phyloP scores from a whole-genome alignment of 768 basidiomycete species.

The Collybia sp. region DNA sequence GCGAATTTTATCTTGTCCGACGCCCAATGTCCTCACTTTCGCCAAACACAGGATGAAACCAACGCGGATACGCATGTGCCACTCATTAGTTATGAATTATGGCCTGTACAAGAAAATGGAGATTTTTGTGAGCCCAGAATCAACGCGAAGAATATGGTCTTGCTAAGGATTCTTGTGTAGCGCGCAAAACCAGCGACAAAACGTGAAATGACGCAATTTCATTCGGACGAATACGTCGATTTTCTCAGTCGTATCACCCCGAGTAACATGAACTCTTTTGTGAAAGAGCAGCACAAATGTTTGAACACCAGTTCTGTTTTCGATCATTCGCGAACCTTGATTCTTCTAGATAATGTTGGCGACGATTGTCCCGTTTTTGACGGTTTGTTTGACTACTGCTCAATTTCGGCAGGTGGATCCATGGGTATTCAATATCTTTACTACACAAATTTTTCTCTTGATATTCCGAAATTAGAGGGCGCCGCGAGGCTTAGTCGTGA shows the following conservation, averaged over 20 bases:
- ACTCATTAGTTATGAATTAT: conserved; percentile 99
- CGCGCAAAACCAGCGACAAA: conserved; percentile 99
- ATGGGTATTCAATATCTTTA: conserved; percentile 75
- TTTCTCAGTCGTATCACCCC: conserved; percentile 93
- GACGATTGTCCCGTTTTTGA: conserved; percentile 99
- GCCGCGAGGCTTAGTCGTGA: conserved; percentile 92
- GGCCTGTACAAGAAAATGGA: conserved; percentile 99
- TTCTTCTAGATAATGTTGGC: conserved; percentile 81
- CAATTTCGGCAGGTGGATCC: conserved; percentile 98
- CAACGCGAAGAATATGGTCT: background rate
- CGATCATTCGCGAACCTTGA: background rate
- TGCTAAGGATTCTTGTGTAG: conserved; percentile 32
- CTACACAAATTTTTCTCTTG: conserved; percentile 1
- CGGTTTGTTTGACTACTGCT: conserved; percentile 97
- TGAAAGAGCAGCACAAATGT: conserved; percentile 98
- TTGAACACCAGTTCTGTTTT: conserved; percentile 14
- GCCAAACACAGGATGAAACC: conserved; percentile 82
- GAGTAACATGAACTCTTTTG: conserved; percentile 89
- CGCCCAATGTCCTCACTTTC: conserved; percentile 11
- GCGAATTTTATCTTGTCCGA: conserved; percentile 5
- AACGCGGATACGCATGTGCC: conserved; percentile 98
- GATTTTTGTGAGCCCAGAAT: conserved; percentile 76
- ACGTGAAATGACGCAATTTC: conserved; percentile 99
- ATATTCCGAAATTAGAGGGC: conserved; percentile 66
- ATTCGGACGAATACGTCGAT: conserved; percentile 98